Base-by-base conservation (phyloP, 495 filamentous ascomycete genomes). In the Alectoria sarmentosa region DNA sequence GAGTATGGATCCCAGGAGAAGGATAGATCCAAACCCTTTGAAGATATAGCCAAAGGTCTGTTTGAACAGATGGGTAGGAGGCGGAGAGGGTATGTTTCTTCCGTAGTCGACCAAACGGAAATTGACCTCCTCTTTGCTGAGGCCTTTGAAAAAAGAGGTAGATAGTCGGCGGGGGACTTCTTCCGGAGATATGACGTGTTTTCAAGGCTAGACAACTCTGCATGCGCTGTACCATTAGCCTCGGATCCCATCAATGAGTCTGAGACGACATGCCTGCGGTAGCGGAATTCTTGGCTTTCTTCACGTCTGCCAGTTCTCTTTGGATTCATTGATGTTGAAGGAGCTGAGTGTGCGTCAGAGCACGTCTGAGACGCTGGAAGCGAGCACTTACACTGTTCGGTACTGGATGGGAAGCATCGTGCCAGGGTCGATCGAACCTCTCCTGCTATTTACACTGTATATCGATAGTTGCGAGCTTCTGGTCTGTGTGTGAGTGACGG, bases 141-240 rank as follows among this genome's bases (percentile, higher is more conserved):
- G n/a, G n/a, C n/a, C n/a, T n/a, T n/a, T n/a, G n/a, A n/a, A n/a
- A n/a, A n/a, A n/a, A n/a, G n/a, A n/a, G n/a, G n/a, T n/a, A n/a
- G n/a, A 42, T 21, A 42, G 41, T 42, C 41, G 41, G 17, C 15
- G 19, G 41, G 21, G 21, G 3, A 42, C 41, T 59, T 86, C 84
- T 10, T 82, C 77, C 17, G 74, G 68, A 0, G 83, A 72, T 13
- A 87, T 71, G 8, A 71, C 82, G 70, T 88, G 85, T 81, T 83
- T 52, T 85, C 82, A 28, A 76, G 72, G 44, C 67, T 69, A 34
- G 62, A 66, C 54, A 77, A 69, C 58, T 77, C 75, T 73, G 63
- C 9, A 37, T 15, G 36, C 26, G 58, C 37, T 10, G n/a, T 30
- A 32, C n/a, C 14, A n/a, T 60, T 23, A 60, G 58, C 28, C 38